phyloP scores from a whole-genome alignment of 2,329 filamentous ascomycete genomes.

The Colletotrichum magnum region DNA sequence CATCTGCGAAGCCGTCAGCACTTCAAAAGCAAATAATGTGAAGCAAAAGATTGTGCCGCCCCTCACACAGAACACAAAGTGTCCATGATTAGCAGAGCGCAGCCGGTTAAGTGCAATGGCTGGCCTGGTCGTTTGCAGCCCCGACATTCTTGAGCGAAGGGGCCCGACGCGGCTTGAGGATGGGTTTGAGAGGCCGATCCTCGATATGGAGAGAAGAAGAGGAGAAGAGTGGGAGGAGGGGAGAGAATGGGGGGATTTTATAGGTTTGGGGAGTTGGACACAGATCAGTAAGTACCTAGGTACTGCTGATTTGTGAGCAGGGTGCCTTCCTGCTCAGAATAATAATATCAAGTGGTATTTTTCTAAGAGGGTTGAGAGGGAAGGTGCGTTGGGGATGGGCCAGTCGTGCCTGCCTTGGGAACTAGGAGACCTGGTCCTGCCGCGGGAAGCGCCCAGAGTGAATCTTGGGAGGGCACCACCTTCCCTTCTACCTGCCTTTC shows the following conservation, averaged over 20 bases:
- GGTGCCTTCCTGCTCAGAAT: too few species aligned
- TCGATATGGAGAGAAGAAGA: constrained; percentile 3
- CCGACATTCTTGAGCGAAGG: constrained; percentile 21
- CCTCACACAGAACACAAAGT: background rate
- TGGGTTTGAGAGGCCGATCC: constrained; percentile 16
- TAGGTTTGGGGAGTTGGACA: background rate
- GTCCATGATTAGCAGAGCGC: background rate
- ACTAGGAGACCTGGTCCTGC: too few species aligned
- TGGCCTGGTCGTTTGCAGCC: constrained; percentile 4
- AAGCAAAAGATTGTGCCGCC: constrained; percentile 7
- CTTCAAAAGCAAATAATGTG: background rate
- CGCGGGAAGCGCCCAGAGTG: too few species aligned
- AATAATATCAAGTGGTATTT: too few species aligned
- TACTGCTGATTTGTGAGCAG: too few species aligned
- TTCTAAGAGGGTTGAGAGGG: too few species aligned
- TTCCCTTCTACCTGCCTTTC: too few species aligned
- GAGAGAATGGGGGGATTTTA: background rate
- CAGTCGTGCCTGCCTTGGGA: too few species aligned
- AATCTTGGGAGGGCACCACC: too few species aligned
- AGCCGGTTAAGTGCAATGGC: constrained; percentile 8
- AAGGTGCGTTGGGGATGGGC: too few species aligned
- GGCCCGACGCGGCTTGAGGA: constrained; percentile 19
- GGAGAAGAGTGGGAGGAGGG: background rate
- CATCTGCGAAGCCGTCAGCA: background rate
- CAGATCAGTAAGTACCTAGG: background rate